Base-by-base conservation (phyloP, 2,329 filamentous ascomycete species). In the Cladosporium halotolerans region DNA sequence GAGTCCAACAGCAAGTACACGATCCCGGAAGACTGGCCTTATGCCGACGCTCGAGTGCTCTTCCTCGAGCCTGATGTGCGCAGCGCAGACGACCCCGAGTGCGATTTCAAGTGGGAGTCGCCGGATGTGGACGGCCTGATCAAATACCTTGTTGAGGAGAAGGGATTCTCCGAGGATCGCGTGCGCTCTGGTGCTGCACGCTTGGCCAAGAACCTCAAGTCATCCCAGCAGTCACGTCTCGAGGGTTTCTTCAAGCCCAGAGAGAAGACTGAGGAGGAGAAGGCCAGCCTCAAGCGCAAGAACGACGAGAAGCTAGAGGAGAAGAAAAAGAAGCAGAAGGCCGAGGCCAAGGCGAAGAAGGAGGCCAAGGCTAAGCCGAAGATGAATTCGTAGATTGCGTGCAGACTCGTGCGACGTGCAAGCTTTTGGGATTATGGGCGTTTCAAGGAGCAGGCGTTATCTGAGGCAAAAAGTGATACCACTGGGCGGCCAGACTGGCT, bases 161-260 rank as follows among this genome's bases (percentile, higher is more conserved):
- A 99, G 74, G 93, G 91, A 1, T 99, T 99, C 78, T 95, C 85
- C 31, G 95, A 99, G 69, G 93, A 99, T 67, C 81, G 93, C 14
- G 93, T 99, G 8, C 82, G 91, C 36, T 82, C 79, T 41, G 92
- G 80, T 28, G 91, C 88, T 0, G 80, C 83, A 2, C 82, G 89
- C 53, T 74, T 99, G 54, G 82, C 88, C 68, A 99, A 97, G 80
- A 93, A 90, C 63, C 76, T 95, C 60, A 96, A 96, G 79, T 86
- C 81, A 45, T 86, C 86, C 28, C 93, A 97, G 71, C 93, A 99
- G 73, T 86, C 88, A 28, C 81, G 93, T 18, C 76, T 99, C 1
- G 92, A 97, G 68, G 93, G 93, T 0, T 99, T 99, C 76, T 99
- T 99, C 79, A 96, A 96, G 76, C 84, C 89, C 1, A 74, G 95